These are phyloP conservation scores for Neurospora sp. DNA, from an alignment of 495 filamentous ascomycete species.

Conservation along the genomic window DNA sequence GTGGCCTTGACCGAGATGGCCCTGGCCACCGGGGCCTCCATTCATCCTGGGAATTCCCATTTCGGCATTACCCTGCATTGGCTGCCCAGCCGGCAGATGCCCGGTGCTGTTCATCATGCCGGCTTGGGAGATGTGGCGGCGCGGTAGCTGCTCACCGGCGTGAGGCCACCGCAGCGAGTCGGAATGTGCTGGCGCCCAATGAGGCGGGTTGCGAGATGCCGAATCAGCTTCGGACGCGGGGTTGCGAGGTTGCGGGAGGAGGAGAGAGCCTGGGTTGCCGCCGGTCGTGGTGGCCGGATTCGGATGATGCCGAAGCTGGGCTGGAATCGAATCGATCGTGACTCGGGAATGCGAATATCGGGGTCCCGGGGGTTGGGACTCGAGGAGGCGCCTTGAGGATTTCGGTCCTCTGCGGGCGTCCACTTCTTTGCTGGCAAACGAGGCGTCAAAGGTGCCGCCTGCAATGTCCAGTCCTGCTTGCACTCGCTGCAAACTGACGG, in stretches of 20 bases:
- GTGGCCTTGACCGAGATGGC: not conserved
- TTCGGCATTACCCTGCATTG: slow-evolving; percentile 36
- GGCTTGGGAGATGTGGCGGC: slow-evolving; percentile 37
- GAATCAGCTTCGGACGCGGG: not conserved
- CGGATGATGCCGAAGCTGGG: not conserved
- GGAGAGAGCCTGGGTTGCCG: not conserved
- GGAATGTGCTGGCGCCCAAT: not conserved
- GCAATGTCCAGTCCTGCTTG: not conserved
- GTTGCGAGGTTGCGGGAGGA: not conserved
- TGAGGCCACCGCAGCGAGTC: slow-evolving; percentile 28
- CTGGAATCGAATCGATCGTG: not conserved
- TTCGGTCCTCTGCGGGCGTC: not conserved
- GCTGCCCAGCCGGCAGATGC: slow-evolving; percentile 55
- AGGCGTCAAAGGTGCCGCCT: not conserved
- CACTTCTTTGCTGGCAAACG: not conserved
- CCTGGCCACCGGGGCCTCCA: slow-evolving; percentile 15
- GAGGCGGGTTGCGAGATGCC: not conserved
- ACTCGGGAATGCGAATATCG: not conserved
- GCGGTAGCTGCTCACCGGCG: slow-evolving; percentile 39
- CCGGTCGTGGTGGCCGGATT: not conserved
- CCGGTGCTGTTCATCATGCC: slow-evolving; percentile 50
- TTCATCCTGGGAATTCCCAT: slow-evolving; percentile 24
- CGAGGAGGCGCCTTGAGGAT: not conserved
- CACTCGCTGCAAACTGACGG: not conserved
- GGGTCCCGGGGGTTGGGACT: not conserved